These are phyloP conservation scores for Pyrenophora graminea DNA, from an alignment of 2,329 filamentous ascomycete genomes.

Conservation along the genomic window DNA sequence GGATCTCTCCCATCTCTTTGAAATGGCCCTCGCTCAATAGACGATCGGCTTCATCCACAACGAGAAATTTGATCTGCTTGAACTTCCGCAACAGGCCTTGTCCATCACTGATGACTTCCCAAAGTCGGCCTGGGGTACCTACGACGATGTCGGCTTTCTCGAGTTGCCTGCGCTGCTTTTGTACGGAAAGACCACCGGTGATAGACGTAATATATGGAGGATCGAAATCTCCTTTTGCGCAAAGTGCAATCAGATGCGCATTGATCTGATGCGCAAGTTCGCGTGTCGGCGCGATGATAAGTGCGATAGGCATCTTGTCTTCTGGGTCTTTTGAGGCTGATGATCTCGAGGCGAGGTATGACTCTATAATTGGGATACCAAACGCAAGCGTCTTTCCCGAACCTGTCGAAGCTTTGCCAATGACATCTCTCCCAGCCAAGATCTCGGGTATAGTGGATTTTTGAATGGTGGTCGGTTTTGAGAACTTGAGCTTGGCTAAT, in stretches of 20 bases:
- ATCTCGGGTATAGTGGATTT: slow-evolving; percentile 78
- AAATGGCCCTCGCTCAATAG: slow-evolving; percentile 92
- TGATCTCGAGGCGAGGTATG: slow-evolving; percentile 63
- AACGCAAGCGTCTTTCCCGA: slow-evolving; percentile 97
- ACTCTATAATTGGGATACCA: slow-evolving; percentile 88
- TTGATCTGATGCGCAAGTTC: slow-evolving; percentile 92
- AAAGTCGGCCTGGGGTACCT: slow-evolving; percentile 86
- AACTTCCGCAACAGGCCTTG: slow-evolving; percentile 71
- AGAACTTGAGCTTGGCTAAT: slow-evolving; percentile 78
- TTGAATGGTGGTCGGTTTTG: slow-evolving; percentile 82
- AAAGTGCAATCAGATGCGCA: slow-evolving; percentile 78
- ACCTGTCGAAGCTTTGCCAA: slow-evolving; percentile 94
- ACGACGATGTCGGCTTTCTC: slow-evolving; percentile 88
- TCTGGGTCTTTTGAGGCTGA: slow-evolving; percentile 33
- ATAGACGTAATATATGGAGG: slow-evolving; percentile 73
- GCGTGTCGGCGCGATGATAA: slow-evolving; percentile 88
- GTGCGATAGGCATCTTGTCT: slow-evolving; percentile 57
- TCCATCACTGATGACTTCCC: slow-evolving; percentile 87
- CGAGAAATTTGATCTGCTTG: slow-evolving; percentile 76
- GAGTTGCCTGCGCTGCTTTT: slow-evolving; percentile 88
- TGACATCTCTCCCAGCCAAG: slow-evolving; percentile 81
- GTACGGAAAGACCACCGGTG: slow-evolving; percentile 89
- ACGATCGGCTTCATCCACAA: slow-evolving; percentile 92
- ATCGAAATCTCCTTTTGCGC: slow-evolving; percentile 65
- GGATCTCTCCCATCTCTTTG: slow-evolving; percentile 88